Evolutionary conservation across 2,329 filamentous ascomycete species (phyloP).

Genomic region (Hortaea werneckii): DNA sequence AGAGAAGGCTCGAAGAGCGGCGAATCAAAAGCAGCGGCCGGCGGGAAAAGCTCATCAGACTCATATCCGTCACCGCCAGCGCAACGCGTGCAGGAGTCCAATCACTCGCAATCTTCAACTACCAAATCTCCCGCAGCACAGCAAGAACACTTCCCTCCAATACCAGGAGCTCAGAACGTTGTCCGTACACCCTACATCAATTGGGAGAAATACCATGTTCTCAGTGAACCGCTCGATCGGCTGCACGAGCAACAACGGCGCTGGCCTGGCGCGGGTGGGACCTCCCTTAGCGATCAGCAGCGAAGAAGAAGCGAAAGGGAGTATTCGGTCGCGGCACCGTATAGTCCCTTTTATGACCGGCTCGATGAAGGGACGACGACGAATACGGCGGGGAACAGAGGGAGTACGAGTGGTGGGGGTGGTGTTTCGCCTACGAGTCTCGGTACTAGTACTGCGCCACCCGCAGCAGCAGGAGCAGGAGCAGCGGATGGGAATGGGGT

Average conservation of each 20-base stretch:
- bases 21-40: constrained; percentile 13
- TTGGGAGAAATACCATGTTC: constrained; percentile 89
- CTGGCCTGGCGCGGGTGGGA: constrained; percentile 39
- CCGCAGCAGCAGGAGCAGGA: too few species aligned
- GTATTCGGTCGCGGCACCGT: constrained; percentile 47
- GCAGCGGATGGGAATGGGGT: too few species aligned
- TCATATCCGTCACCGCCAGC: constrained; percentile 5
- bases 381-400: constrained; percentile 13
- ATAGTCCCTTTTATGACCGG: constrained; percentile 48
- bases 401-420: constrained; percentile 2
- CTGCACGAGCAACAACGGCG: constrained; percentile 70
- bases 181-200: constrained; percentile 83
- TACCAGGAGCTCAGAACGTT: constrained; percentile 72
- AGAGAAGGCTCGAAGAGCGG: too few species aligned
- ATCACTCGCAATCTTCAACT: constrained; percentile 4
- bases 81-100: constrained; percentile 16
- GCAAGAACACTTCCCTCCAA: constrained; percentile 43
- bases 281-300: neutral
- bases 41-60: constrained; percentile 1
- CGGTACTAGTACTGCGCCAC: too few species aligned
- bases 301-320: constrained; percentile 27
- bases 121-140: neutral
- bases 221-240: constrained; percentile 73
- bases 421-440: constrained; percentile 2
- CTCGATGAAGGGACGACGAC: constrained; percentile 15